Conservation (phyloP, 2,329 filamentous ascomycete species). For the Canariomyces notabilis region DNA sequence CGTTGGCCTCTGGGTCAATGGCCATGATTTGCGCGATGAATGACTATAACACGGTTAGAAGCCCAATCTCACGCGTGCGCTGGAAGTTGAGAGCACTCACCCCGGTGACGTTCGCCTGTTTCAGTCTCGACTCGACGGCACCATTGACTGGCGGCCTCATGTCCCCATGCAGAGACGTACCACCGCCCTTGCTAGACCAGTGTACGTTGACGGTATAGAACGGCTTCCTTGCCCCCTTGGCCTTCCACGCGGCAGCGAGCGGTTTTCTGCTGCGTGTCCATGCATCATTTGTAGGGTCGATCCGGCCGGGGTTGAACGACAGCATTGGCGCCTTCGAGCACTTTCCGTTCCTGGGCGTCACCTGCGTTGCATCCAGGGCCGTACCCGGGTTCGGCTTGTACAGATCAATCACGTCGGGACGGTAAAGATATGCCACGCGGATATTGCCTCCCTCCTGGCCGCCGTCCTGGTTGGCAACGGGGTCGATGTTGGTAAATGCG, state of each 20-base stretch:
- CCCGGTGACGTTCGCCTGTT: slow-evolving; percentile 55
- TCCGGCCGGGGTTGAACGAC: slow-evolving; percentile 63
- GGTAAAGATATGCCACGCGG: slow-evolving; percentile 65
- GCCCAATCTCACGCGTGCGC: no score
- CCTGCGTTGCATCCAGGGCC: slow-evolving; percentile 49
- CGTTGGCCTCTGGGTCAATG: slow-evolving; percentile 48
- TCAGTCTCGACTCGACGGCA: slow-evolving; percentile 51
- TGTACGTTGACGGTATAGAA: slow-evolving; percentile 73
- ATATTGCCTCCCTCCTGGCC: slow-evolving; percentile 68
- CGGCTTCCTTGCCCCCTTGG: slow-evolving; percentile 43
- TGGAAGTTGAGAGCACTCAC: slow-evolving; percentile 32
- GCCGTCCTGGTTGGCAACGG: slow-evolving; percentile 57
- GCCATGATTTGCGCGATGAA: slow-evolving; percentile 56
- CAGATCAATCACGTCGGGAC: slow-evolving; percentile 54
- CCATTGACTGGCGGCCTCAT: slow-evolving; percentile 61
- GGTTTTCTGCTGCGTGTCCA: slow-evolving; percentile 63
- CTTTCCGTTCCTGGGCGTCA: slow-evolving; percentile 43
- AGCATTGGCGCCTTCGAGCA: slow-evolving; percentile 37
- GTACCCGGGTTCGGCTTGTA: slow-evolving; percentile 53
- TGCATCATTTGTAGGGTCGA: slow-evolving; percentile 56
- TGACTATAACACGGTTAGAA: slow-evolving; percentile 29
- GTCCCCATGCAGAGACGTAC: slow-evolving; percentile 60
- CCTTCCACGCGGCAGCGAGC: slow-evolving; percentile 60
- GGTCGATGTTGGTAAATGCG: slow-evolving; percentile 54
- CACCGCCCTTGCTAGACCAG: slow-evolving; percentile 61